phyloP scores from a whole-genome alignment of 139 green algal species.

The Chlamydomonas incerta region DNA sequence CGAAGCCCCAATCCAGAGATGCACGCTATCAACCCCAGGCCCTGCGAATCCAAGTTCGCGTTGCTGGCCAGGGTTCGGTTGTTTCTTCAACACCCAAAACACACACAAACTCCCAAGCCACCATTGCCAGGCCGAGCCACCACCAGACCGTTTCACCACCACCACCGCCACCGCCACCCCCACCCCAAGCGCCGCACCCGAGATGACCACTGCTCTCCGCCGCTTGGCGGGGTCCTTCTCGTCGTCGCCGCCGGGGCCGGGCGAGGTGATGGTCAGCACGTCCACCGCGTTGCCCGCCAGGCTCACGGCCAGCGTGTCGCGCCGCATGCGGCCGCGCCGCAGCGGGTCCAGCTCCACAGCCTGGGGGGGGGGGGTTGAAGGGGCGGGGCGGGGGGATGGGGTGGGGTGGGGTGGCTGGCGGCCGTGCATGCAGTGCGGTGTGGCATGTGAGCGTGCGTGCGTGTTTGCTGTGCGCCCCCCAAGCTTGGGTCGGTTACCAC shows the following conservation, averaged over 20 bases:
- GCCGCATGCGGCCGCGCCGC: conserved; percentile 38
- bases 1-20: too few species aligned
- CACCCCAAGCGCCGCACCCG: background rate
- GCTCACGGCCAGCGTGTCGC: conserved; percentile 57
- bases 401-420: background rate
- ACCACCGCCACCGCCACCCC: background rate
- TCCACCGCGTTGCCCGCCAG: conserved; percentile 77
- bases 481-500: too few species aligned
- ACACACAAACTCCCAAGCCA: too few species aligned
- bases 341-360: conserved; percentile 41
- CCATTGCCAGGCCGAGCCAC: too few species aligned
- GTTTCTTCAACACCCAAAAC: too few species aligned
- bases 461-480: background rate
- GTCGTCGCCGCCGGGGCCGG: conserved; percentile 1
- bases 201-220: conserved; percentile 29
- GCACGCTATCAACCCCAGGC: too few species aligned
- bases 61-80: too few species aligned
- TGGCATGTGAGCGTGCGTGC: too few species aligned
- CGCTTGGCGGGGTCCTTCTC: conserved; percentile 24
- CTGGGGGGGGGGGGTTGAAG: background rate
- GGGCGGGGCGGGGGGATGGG: background rate
- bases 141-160: too few species aligned
- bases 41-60: too few species aligned
- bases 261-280: conserved; percentile 77
- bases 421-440: too few species aligned